These are phyloP conservation scores for Sugiyamaella qingdaonensis DNA, from an alignment of 805 yeast species.

Conservation along the genomic window DNA sequence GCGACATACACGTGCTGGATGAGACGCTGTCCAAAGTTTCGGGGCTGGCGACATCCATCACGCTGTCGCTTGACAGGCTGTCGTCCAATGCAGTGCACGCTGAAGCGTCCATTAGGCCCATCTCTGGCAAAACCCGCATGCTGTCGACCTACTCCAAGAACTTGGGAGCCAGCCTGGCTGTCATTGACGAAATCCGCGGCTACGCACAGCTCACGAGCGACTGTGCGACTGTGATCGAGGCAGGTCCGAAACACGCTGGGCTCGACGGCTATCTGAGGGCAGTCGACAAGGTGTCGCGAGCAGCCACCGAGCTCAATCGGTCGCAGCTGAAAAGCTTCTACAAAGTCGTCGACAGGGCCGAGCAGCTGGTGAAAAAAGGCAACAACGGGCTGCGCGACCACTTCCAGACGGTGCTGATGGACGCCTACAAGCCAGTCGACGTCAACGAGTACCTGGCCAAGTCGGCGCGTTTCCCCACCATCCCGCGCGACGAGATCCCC, in stretches of 20 bases:
- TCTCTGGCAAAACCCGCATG: constrained; percentile 56
- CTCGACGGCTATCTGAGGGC: constrained; percentile 24
- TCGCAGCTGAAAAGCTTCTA: constrained; percentile 41
- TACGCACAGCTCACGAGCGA: constrained; percentile 44
- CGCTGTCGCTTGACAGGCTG: constrained; percentile 51
- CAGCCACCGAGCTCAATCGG: constrained; percentile 24
- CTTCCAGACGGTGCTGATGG: constrained; percentile 44
- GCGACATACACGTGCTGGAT: constrained; percentile 72
- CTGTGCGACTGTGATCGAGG: constrained; percentile 35
- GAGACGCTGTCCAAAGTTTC: constrained; percentile 63
- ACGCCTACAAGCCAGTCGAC: constrained; percentile 41
- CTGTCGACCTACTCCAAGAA: constrained; percentile 50
- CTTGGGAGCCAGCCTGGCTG: constrained; percentile 25
- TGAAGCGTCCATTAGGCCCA: constrained; percentile 64
- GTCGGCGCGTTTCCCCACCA: constrained; percentile 33
- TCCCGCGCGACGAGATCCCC: constrained; percentile 26
- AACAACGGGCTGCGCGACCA: constrained; percentile 51
- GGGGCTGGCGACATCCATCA: constrained; percentile 51
- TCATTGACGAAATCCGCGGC: constrained; percentile 27
- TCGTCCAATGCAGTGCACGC: constrained; percentile 52
- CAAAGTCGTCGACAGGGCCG: constrained; percentile 58
- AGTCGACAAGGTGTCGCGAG: constrained; percentile 16
- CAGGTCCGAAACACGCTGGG: constrained; percentile 24
- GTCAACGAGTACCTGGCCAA: constrained; percentile 40
- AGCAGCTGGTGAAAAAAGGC: constrained; percentile 51